Evolutionary conservation across 148 eudicot genomes (phyloP).

Genomic region (Cornus suecica): DNA sequence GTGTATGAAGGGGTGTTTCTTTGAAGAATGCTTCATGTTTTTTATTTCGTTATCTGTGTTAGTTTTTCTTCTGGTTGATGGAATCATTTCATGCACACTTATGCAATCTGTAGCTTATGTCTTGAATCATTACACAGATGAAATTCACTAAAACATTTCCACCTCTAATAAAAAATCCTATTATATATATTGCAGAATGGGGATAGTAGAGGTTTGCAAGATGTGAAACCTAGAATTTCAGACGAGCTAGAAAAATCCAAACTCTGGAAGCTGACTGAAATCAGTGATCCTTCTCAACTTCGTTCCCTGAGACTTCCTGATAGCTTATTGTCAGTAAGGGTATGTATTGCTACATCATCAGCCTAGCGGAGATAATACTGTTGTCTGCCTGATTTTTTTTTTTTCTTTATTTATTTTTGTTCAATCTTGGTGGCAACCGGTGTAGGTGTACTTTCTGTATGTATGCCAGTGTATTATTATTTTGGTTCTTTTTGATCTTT

Average conservation of each 20-base stretch:
- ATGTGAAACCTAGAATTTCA: slow-evolving; percentile 27
- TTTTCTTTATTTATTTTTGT: not conserved
- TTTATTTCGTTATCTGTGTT: not conserved
- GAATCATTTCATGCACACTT: not conserved
- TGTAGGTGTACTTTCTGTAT: not conserved
- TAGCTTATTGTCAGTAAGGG: slow-evolving; percentile 36
- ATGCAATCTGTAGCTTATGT: not conserved
- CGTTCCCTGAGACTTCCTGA: slow-evolving; percentile 60
- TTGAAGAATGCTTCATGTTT: not conserved
- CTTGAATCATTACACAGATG: not conserved
- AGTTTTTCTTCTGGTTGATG: not conserved
- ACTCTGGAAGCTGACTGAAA: slow-evolving; percentile 50
- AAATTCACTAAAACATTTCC: not conserved
- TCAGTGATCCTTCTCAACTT: slow-evolving; percentile 44
- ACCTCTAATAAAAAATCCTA: not conserved
- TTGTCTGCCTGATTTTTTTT: not conserved
- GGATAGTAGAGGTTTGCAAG: slow-evolving; percentile 30
- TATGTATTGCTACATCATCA: slow-evolving; percentile 18
- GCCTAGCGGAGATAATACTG: not conserved
- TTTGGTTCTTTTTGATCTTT: not conserved
- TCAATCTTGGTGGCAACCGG: not conserved
- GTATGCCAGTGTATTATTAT: not conserved
- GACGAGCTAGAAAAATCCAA: slow-evolving; percentile 40
- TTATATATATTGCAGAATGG: slow-evolving; percentile 32
- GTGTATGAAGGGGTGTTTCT: not conserved